Evolutionary conservation across 2,329 filamentous ascomycete genomes (phyloP), one percentile per base, ranked within the genome.

Genomic region (Aspergillus sclerotialis): DNA sequence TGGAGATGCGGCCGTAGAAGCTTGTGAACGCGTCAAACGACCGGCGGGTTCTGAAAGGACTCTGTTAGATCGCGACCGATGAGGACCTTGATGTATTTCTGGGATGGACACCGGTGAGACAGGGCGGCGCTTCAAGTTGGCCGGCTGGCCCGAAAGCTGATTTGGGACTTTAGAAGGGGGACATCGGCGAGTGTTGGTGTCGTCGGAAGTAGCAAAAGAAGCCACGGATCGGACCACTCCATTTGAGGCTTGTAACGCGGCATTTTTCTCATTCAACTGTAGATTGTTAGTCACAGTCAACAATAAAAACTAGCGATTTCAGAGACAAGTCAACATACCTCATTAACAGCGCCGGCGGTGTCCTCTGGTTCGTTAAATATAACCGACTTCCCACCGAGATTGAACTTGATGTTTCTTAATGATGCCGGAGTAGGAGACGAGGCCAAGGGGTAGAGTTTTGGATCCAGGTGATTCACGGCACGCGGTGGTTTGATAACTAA

Each of bases 371-470:
- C 80, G 37, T 73, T 68, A 42, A 82, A 82, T 23, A 72, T 65
- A n/a, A 78, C 72, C 6, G 75, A 66, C 38, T 70, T 68, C 28
- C 78, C 75, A 30, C 76, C 75, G 23, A 84, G 67, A 33, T 82
- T 78, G 49, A 94, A 89, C 26, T 76, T 80, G 55, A 96, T 83
- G 37, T 79, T 80, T 43, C 79, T 78, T 40, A 98, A 68, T 33
- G 84, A 80, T 11, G 79, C 75, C 2, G 92, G 92, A 2, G 89
- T 94, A 1, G 86, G 82, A 32, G 84, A 80, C 42, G 76, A 74
- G 24, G 90, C 90, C 18, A 98, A 70, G 25, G 92, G 92, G 58
- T 94, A 98, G 50, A 92, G 79, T 58, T 93, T 94, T 10, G 82
- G 73, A 60, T 96, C 88, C 38, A 94, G 76, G 35, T 80, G 74